Conservation (phyloP, 208 protist genomes). For the Wallacemonas sp. region DNA sequence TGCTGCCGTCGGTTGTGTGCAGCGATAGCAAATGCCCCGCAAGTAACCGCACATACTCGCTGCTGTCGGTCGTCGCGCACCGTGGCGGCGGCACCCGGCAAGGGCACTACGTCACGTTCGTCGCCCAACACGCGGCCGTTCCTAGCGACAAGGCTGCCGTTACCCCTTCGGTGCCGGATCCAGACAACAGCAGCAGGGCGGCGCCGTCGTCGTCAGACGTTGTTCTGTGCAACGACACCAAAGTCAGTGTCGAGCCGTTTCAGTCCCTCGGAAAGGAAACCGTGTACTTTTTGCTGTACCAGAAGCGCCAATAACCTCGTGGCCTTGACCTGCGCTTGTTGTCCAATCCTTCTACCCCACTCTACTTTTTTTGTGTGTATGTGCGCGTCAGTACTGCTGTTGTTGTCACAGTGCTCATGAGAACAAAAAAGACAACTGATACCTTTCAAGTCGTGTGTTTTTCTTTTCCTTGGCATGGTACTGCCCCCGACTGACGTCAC, state of each 20-base stretch:
- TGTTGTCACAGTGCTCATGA: too few species aligned
- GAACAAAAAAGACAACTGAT: too few species aligned
- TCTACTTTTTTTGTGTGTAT: constrained; percentile 17
- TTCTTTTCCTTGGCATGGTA: background rate
- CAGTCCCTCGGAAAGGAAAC: constrained; percentile 47
- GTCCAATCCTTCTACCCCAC: too few species aligned
- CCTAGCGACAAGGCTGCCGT: background rate
- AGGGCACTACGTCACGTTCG: constrained; percentile 85
- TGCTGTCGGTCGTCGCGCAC: constrained; percentile 72
- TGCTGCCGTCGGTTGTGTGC: constrained; percentile 68
- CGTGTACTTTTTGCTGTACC: constrained; percentile 84
- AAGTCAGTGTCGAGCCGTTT: constrained; percentile 26
- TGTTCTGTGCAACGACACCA: constrained; percentile 76
- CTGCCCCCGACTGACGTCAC: background rate
- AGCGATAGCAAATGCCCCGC: constrained; percentile 24
- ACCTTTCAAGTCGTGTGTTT: background rate
- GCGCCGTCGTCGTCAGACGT: constrained; percentile 19
- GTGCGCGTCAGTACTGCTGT: too few species aligned
- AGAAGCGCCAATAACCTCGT: constrained; percentile 39
- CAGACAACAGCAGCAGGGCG: background rate
- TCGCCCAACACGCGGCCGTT: constrained; percentile 44
- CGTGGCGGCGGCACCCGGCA: constrained; percentile 45
- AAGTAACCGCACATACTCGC: constrained; percentile 46
- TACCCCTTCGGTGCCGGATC: background rate
- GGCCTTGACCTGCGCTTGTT: too few species aligned